Base-by-base conservation (phyloP, 2,329 filamentous ascomycete genomes). In the Talaromyces pinophilus region DNA sequence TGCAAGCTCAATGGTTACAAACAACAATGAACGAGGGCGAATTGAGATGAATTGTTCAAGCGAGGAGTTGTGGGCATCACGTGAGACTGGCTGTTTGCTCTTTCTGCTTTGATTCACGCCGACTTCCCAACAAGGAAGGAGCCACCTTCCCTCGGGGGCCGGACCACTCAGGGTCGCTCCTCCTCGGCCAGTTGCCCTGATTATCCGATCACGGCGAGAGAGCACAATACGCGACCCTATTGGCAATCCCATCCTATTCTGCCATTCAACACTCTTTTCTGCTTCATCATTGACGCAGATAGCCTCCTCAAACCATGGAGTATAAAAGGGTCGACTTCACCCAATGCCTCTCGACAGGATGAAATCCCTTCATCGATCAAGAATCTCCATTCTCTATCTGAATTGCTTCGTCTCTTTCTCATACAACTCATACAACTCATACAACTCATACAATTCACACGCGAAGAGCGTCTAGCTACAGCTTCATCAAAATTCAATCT, bases 91-190 rank as follows among this genome's bases (percentile, higher is more conserved):
- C n/a, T 44, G 35, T 44, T 44, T 28, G 57, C 19, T 35, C 52
- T 7, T 19, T 57, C 33, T 57, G 30, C 25, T 57, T 19, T 19
- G 4, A 38, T 38, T 57, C n/a, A 38, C 30, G 28, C 33, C n/a
- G 54, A 38, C 33, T 42, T 44, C 48, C 40, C 2, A 54, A 63
- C n/a, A 44, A 17, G 50, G 62, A 63, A 63, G 38, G 62, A n/a
- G 40, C 57, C 40, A 25, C 54, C 59, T 52, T 52, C 46, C 30
- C 33, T 52, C 15, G 44, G 46, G 22, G 46, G 38, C 50, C 57
- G 50, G 50, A 33, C 48, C 62, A 44, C 38, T 57, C 54, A 55
- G 33, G 54, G 54, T 25, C 52, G 54, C 30, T n/a, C 15, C 17
- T 54, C 5, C 50, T 54, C 17, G 50, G 15, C 28, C n/a, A 25